Evolutionary conservation across 768 basidiomycete genomes (phyloP), one percentile per base, ranked within the genome.

Genomic region (Kockovaella imperatae): DNA sequence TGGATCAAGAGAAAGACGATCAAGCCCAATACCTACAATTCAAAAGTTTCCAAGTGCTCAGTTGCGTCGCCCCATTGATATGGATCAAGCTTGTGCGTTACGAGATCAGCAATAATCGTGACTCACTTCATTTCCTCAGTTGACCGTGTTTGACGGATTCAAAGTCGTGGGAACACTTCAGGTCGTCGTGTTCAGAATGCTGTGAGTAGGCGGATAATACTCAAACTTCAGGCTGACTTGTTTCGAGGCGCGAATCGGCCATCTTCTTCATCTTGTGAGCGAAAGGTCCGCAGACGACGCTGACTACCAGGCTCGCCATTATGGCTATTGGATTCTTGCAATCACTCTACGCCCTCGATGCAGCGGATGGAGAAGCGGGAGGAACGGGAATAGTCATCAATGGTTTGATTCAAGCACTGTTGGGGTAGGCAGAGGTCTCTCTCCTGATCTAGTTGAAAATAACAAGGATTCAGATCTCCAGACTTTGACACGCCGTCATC

Each of bases 121-220:
- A 5, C 11, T 2, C 4, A 35, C 36, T 56, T 53, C 51, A 30
- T 32, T 39, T 28, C 1, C 18, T 6, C 28, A 66, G 64, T 52
- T 69, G 35, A 70, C 67, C 5, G 67, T 70, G 4, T 70, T 70
- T 42, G 69, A 70, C 30, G 63, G 60, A 4, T 62, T 56, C 47
- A 60, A 62, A 28, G 46, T 55, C 2, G 80, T 96, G 38, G 90
- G 90, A 6, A 89, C 84, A 0, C 82, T 95, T 82, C 88, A 93
- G 66, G 88, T 96, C 24, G 91, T 90, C 52, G 81, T 93, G 1
- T 81, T 86, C 17, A 78, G 88, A 11, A 96, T 96, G 90, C 72
- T 96, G 53, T 58, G 46, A 58, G 68, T 55, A 4, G 24, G 25
- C 35, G 25, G 26, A 32, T 3, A 44, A 45, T 32, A 42, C 4